Evolutionary conservation across 1,284 basidiomycete genomes (phyloP).

Genomic region (Neonothopanus nambi): DNA sequence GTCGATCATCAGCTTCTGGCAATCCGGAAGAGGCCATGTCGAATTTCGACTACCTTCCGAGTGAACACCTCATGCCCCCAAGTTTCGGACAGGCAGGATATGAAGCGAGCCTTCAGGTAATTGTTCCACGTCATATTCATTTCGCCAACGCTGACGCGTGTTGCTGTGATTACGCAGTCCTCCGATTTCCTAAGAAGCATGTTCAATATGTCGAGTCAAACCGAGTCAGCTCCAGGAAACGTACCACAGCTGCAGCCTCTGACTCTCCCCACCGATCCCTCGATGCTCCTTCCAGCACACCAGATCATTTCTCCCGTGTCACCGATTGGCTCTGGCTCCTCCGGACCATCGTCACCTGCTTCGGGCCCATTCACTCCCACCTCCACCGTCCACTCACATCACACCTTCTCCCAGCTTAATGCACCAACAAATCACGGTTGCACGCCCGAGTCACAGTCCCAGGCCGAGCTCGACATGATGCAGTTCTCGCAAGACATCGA

Average conservation of each 20-base stretch:
- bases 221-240: neutral
- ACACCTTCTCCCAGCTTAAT: constrained; percentile 21
- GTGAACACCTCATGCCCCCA: constrained; percentile 32
- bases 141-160: no score
- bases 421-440: constrained; percentile 9
- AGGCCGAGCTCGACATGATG: constrained; percentile 31
- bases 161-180: constrained; percentile 28
- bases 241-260: neutral
- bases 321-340: constrained; percentile 23
- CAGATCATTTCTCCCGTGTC: constrained; percentile 18
- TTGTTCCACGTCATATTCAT: neutral
- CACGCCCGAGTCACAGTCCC: constrained; percentile 20
- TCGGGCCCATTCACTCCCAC: constrained; percentile 39
- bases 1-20: constrained; percentile 50
- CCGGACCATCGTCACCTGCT: constrained; percentile 34
- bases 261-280: constrained; percentile 19
- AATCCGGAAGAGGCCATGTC: constrained; percentile 44
- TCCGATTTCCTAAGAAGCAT: constrained; percentile 47
- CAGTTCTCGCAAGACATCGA: constrained; percentile 30
- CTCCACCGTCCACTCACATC: constrained; percentile 18
- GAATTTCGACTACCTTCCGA: constrained; percentile 48
- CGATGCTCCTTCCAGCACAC: constrained; percentile 11
- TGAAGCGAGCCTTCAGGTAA: constrained; percentile 7
- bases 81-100: constrained; percentile 31
- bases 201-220: constrained; percentile 31